Conservation (phyloP, 495 filamentous ascomycete species). For the Xylaria palmicola region DNA sequence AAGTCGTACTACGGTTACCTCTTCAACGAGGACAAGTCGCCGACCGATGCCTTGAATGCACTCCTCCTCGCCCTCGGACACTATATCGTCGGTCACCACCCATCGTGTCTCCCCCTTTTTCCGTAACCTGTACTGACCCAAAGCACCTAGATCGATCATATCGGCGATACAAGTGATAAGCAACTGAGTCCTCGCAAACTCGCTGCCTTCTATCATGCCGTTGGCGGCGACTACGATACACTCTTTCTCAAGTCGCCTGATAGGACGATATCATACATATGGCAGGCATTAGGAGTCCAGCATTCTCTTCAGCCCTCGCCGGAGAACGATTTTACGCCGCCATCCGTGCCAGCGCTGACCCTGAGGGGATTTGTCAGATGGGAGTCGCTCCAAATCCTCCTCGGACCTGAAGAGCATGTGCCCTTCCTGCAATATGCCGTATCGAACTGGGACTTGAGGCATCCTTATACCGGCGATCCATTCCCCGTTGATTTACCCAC, state of each 20-base stretch:
- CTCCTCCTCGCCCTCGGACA: conserved; percentile 76
- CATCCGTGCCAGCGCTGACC: conserved; percentile 79
- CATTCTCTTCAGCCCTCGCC: conserved; percentile 68
- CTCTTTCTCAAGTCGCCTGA: conserved; percentile 79
- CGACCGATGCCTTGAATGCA: conserved; percentile 71
- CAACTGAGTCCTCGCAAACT: conserved; percentile 80
- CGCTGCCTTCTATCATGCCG: conserved; percentile 80
- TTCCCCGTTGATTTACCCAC: conserved; percentile 79
- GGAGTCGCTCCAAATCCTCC: conserved; percentile 88
- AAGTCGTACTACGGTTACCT: conserved; percentile 75
- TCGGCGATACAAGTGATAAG: conserved; percentile 63
- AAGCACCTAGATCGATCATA: conserved; percentile 50
- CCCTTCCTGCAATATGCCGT: conserved; percentile 81
- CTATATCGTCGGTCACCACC: conserved; percentile 65
- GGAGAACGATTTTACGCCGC: conserved; percentile 67
- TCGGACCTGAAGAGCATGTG: conserved; percentile 86
- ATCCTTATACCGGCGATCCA: conserved; percentile 65
- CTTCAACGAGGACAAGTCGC: conserved; percentile 75
- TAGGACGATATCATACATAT: conserved; percentile 81
- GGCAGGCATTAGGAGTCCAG: conserved; percentile 85
- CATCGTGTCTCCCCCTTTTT: not conserved
- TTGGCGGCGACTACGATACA: conserved; percentile 86
- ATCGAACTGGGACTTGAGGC: conserved; percentile 66
- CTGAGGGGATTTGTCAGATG: conserved; percentile 83
- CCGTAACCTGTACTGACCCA: conserved; percentile 1